Evolutionary conservation across 2,329 filamentous ascomycete species (phyloP).

Genomic region (Phialemoniopsis sp.): DNA sequence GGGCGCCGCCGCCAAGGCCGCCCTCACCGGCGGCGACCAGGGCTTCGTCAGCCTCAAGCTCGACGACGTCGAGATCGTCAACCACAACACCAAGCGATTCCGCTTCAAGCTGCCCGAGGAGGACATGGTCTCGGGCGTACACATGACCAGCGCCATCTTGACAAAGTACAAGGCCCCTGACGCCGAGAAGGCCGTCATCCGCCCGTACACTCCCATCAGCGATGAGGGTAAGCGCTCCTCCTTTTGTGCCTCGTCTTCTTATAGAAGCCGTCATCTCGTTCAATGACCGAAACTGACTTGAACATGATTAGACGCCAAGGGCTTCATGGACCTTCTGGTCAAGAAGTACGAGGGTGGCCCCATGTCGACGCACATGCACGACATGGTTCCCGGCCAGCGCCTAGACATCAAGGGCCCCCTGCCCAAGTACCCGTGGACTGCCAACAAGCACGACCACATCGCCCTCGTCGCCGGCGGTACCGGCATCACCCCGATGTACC

Average conservation of each 20-base stretch:
- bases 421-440: conserved; percentile 83
- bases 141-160: conserved; percentile 80
- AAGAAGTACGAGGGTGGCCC: conserved; percentile 88
- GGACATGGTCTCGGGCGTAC: conserved; percentile 79
- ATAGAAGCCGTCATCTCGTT: too few species aligned
- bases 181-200: conserved; percentile 74
- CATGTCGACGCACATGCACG: conserved; percentile 88
- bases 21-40: conserved; percentile 81
- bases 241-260: not conserved
- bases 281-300: not conserved
- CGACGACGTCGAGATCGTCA: conserved; percentile 72
- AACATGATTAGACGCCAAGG: conserved; percentile 55
- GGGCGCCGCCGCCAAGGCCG: conserved; percentile 36
- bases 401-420: conserved; percentile 94
- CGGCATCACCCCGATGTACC: conserved; percentile 97
- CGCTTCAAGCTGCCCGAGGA: conserved; percentile 82
- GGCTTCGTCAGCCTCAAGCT: conserved; percentile 82
- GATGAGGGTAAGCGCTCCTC: conserved; percentile 62
- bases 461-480: conserved; percentile 89
- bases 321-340: conserved; percentile 82
- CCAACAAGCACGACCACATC: conserved; percentile 93
- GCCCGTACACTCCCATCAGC: conserved; percentile 89
- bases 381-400: conserved; percentile 73
- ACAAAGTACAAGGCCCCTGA: conserved; percentile 87
- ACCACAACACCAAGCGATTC: conserved; percentile 92